Evolutionary conservation across 176 grass and related monocot species (phyloP).

Genomic region (Areca catechu): DNA sequence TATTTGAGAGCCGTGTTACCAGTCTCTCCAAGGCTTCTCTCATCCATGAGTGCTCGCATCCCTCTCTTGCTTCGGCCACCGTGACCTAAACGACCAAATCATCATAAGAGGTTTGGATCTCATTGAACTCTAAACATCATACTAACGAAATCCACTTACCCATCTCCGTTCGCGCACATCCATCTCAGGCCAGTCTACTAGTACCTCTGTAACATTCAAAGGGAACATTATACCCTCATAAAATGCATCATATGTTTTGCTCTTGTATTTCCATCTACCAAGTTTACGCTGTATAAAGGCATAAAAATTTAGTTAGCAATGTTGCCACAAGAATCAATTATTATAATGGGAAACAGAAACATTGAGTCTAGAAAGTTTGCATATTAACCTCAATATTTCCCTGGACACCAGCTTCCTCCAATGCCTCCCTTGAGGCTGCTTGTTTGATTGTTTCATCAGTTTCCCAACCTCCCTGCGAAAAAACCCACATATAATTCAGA

Average conservation of each 20-base stretch:
- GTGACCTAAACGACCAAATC: constrained; percentile 33
- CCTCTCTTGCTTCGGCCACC: constrained; percentile 36
- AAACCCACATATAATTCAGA: not conserved
- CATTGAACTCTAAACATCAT: too few relatives aligned
- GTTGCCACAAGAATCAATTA: too few relatives aligned
- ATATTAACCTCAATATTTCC: constrained; percentile 6
- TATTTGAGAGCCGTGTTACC: constrained; percentile 17
- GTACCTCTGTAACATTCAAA: constrained; percentile 58
- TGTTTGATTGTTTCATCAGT: constrained; percentile 16
- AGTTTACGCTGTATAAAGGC: constrained; percentile 13
- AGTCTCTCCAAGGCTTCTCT: constrained; percentile 38
- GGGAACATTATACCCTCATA: constrained; percentile 85
- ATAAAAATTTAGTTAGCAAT: too few relatives aligned
- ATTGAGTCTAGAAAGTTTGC: too few relatives aligned
- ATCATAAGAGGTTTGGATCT: too few relatives aligned
- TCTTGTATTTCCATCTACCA: constrained; percentile 72
- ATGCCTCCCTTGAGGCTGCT: constrained; percentile 15
- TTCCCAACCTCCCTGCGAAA: constrained; percentile 13
- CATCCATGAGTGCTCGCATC: constrained; percentile 40
- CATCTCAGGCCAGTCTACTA: constrained; percentile 88
- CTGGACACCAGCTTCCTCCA: constrained; percentile 21
- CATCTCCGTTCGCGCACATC: constrained; percentile 51
- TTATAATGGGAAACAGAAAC: too few relatives aligned
- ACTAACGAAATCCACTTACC: constrained; percentile 24
- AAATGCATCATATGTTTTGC: constrained; percentile 53